phyloP scores from a whole-genome alignment of 2,329 filamentous ascomycete genomes.

The Seiridium unicorne region DNA sequence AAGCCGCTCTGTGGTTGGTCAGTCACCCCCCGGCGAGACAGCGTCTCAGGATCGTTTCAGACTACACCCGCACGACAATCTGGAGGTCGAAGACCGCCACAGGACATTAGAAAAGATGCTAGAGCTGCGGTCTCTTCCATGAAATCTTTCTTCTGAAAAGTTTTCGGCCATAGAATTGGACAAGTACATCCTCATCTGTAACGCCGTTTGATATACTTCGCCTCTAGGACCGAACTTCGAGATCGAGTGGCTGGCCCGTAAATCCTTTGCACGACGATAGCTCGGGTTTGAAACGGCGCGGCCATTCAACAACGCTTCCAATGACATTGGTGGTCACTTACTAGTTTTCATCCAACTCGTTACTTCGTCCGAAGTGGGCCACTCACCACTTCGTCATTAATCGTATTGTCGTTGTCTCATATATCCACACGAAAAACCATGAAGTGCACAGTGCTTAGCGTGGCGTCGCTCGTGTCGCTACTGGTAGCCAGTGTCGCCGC shows the following conservation, averaged over 20 bases:
- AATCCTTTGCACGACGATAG: too few relatives aligned
- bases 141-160: neutral
- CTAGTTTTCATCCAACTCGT: neutral
- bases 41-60: slow-evolving; percentile 7
- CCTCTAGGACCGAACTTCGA: neutral
- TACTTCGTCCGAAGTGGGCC: neutral
- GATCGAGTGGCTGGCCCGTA: neutral
- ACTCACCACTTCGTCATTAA: neutral
- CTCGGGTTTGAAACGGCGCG: too few relatives aligned
- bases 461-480: neutral
- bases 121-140: too few relatives aligned
- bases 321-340: neutral
- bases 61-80: neutral
- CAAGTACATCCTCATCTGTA: neutral
- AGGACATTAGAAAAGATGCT: too few relatives aligned
- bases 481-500: slow-evolving; percentile 7
- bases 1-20: neutral
- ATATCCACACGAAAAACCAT: neutral
- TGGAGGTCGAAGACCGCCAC: neutral
- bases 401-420: neutral
- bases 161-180: neutral
- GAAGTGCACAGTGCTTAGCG: slow-evolving; percentile 4
- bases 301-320: too few relatives aligned
- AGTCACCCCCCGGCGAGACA: neutral
- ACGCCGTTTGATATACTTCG: too few relatives aligned